Percentiles rank a stretch among this genome's conserved stretches.
Conservation (phyloP, 257 asterid genomes). For the Pogostemon cablin region DNA sequence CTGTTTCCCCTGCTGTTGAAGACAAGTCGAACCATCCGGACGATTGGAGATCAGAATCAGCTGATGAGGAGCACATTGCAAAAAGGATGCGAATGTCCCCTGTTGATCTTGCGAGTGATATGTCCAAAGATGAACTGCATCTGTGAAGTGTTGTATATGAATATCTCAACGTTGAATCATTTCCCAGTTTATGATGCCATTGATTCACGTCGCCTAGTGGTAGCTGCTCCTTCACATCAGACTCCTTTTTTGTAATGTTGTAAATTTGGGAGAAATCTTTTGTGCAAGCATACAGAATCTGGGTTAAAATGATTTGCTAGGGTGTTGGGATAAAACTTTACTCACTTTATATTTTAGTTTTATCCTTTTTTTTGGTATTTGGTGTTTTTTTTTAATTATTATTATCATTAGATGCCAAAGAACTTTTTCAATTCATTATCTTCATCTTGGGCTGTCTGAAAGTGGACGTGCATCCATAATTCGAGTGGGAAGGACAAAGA, state of each 20-base stretch:
- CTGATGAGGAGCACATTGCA: slow-evolving; percentile 45
- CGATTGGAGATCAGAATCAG: slow-evolving; percentile 35
- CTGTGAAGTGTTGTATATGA: slow-evolving; percentile 37
- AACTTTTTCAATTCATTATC: too few species aligned
- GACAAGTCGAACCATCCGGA: slow-evolving; percentile 26
- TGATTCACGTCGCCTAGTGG: slow-evolving; percentile 8
- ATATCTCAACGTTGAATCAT: neutral
- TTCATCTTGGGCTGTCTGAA: too few species aligned
- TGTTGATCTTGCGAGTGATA: slow-evolving; percentile 31
- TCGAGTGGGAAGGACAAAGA: too few species aligned
- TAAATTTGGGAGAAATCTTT: slow-evolving; percentile 9
- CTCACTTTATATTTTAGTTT: too few species aligned
- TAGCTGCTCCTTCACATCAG: slow-evolving; percentile 8
- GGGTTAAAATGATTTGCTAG: neutral
- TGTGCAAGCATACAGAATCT: neutral
- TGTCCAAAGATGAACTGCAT: slow-evolving; percentile 44
- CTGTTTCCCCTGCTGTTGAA: slow-evolving; percentile 17
- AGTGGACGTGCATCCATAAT: too few species aligned
- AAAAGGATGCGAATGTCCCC: slow-evolving; percentile 57
- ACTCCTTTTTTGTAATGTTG: neutral
- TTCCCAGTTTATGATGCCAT: slow-evolving; percentile 10
- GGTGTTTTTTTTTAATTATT: too few species aligned
- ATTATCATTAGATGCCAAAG: too few species aligned
- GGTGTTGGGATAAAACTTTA: too few species aligned
- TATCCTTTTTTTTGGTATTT: too few species aligned